These are phyloP conservation scores for Phytophthora ramorum DNA, from an alignment of 352 stramenopile genomes.

Conservation along the genomic window DNA sequence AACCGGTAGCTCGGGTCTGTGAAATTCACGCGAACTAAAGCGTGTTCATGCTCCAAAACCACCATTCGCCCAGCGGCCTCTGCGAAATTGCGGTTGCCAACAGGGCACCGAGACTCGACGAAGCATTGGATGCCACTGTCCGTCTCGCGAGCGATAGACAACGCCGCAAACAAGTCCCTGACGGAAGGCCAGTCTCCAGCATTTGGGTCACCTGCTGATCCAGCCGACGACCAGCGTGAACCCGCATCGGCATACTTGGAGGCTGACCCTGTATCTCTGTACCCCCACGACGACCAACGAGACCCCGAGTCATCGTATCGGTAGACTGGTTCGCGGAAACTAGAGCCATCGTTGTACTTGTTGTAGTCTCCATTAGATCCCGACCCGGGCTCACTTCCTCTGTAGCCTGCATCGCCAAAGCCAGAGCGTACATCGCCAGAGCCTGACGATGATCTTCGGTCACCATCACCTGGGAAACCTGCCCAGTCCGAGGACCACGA, in stretches of 20 bases:
- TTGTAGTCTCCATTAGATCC: slow-evolving; percentile 11
- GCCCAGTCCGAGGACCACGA: slow-evolving; percentile 22
- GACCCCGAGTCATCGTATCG: slow-evolving; percentile 21
- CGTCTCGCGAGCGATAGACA: slow-evolving; percentile 17
- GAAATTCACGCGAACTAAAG: slow-evolving; percentile 28
- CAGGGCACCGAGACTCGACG: slow-evolving; percentile 33
- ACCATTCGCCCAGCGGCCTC: slow-evolving; percentile 41
- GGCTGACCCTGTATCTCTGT: slow-evolving; percentile 15
- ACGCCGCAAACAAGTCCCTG: slow-evolving; percentile 6
- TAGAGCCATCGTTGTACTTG: slow-evolving; percentile 8
- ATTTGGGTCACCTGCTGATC: slow-evolving; percentile 18
- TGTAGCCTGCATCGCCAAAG: slow-evolving; percentile 18
- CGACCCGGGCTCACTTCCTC: slow-evolving; percentile 9
- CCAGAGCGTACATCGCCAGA: too few relatives aligned
- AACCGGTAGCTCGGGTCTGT: slow-evolving; percentile 29
- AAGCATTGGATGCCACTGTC: slow-evolving; percentile 37
- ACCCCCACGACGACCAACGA: slow-evolving; percentile 28
- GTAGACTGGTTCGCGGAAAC: slow-evolving; percentile 19
- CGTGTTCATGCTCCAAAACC: slow-evolving; percentile 29
- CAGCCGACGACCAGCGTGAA: slow-evolving; percentile 21
- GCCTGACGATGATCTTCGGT: slow-evolving; percentile 12
- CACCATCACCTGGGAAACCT: background rate
- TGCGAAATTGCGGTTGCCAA: slow-evolving; percentile 23
- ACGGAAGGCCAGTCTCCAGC: slow-evolving; percentile 17
- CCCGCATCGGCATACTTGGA: slow-evolving; percentile 12